phyloP scores from a whole-genome alignment of 2,329 filamentous ascomycete species.

The Stylonectria norvegica region DNA sequence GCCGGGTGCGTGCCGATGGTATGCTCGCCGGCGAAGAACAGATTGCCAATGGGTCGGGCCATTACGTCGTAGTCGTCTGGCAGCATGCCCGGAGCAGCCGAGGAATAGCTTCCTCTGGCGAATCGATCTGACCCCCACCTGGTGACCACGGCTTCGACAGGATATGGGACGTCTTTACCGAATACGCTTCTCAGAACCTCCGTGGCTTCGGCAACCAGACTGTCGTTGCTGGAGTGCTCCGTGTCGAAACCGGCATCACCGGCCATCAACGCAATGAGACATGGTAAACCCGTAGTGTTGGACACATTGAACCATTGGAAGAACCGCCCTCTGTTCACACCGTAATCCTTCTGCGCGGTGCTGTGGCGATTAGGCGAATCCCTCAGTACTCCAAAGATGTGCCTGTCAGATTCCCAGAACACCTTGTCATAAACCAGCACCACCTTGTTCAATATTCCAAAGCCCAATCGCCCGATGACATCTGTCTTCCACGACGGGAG shows the following conservation, averaged over 20 bases:
- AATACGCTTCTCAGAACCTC: slow-evolving; percentile 76
- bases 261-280: slow-evolving; percentile 89
- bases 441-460: slow-evolving; percentile 92
- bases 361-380: slow-evolving; percentile 68
- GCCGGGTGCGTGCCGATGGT: slow-evolving; percentile 95
- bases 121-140: slow-evolving; percentile 90
- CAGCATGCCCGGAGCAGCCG: slow-evolving; percentile 76
- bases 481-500: slow-evolving; percentile 83
- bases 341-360: slow-evolving; percentile 75
- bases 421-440: slow-evolving; percentile 82
- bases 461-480: slow-evolving; percentile 80
- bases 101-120: slow-evolving; percentile 93
- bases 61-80: slow-evolving; percentile 90
- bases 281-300: slow-evolving; percentile 82
- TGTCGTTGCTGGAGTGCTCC: slow-evolving; percentile 70
- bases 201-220: slow-evolving; percentile 77
- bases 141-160: slow-evolving; percentile 83
- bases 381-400: slow-evolving; percentile 91
- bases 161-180: slow-evolving; percentile 65
- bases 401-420: slow-evolving; percentile 86
- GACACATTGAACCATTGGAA: slow-evolving; percentile 98
- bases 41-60: slow-evolving; percentile 77
- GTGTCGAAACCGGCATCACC: slow-evolving; percentile 89
- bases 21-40: slow-evolving; percentile 95
- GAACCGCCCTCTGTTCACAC: slow-evolving; percentile 77